A percentile compares a stretch with the other conserved stretches of the same genome.
Conservation (phyloP, 1,284 basidiomycete species). For the Testicularia cyperi region DNA sequence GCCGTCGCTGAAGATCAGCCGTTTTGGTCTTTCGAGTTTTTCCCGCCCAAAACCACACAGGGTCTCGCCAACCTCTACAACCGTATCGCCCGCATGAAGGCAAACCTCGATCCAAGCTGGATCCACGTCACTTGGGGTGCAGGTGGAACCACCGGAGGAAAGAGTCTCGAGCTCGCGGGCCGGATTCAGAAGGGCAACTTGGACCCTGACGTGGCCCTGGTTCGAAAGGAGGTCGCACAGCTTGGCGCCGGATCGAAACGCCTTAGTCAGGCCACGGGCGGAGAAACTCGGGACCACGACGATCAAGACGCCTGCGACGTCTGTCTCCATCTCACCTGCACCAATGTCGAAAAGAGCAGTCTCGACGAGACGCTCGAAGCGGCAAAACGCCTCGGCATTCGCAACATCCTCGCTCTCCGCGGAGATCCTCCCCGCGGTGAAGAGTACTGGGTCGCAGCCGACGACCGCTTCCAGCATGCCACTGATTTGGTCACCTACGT, state of each 20-base stretch:
- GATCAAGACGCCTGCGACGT: slow-evolving; percentile 80
- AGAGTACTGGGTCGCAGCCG: slow-evolving; percentile 85
- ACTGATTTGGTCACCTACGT: slow-evolving; percentile 90
- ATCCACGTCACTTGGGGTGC: slow-evolving; percentile 90
- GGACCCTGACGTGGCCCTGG: slow-evolving; percentile 23
- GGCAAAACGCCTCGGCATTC: slow-evolving; percentile 78
- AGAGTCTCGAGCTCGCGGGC: slow-evolving; percentile 74
- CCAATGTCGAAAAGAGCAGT: slow-evolving; percentile 75
- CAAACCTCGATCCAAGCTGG: slow-evolving; percentile 65
- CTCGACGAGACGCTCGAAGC: slow-evolving; percentile 79
- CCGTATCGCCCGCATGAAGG: slow-evolving; percentile 65
- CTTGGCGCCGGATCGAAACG: neutral
- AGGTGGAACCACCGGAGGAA: slow-evolving; percentile 86
- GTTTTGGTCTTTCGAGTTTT: slow-evolving; percentile 79
- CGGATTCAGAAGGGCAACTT: slow-evolving; percentile 51
- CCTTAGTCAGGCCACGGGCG: slow-evolving; percentile 3
- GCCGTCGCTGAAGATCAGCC: slow-evolving; percentile 18
- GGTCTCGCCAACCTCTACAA: slow-evolving; percentile 69
- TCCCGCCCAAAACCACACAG: slow-evolving; percentile 88
- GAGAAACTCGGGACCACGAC: slow-evolving; percentile 7
- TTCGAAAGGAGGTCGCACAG: slow-evolving; percentile 2
- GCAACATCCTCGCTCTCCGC: slow-evolving; percentile 86
- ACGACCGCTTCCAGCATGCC: slow-evolving; percentile 81
- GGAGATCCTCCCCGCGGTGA: slow-evolving; percentile 84
- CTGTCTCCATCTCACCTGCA: slow-evolving; percentile 96